Evolutionary conservation across 805 yeast genomes (phyloP), one percentile per base, ranked within the genome.

Genomic region (Saturnispora sekii): DNA sequence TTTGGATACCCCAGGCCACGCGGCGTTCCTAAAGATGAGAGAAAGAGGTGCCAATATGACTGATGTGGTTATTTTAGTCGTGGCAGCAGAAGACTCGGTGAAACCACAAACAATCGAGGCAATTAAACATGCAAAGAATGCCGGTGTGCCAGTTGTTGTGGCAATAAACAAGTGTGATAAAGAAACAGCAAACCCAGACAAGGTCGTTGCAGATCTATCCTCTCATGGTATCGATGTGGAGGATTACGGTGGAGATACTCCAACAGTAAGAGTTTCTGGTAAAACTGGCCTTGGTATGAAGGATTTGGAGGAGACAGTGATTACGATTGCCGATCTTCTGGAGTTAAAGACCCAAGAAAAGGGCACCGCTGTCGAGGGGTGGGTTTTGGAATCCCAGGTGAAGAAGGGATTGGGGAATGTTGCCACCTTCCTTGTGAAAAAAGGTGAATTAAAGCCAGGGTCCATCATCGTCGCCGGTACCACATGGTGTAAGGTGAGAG

Each of bases 81-180:
- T 93, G 16, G 97, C 97, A 1, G 95, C 95, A 2, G 97, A 93
- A 61, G 98, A 93, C 64, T 85, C 96, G 0, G 94, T 93, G 17
- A 93, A 84, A 95, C 97, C 97, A 0, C 98, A 93, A 61, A 93
- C 98, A 0, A 72, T 80, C 35, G 98, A 93, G 62, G 97, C 97
- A 2, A 86, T 93, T 50, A 87, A 84, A 55, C 98, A 93, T 62
- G 89, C 95, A 4, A 81, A 82, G 51, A 76, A 77, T 41, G 79
- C 94, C 0, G 80, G 81, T 10, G 93, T 86, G 11, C 87, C 89
- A 0, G 68, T 89, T 50, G 81, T 93, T 44, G 95, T 93, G 10
- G 98, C 97, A 1, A 75, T 93, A 34, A 90, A 93, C 53, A 93
- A 93, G 61, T 83, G 94, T 53, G 98, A 90, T 59, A 82, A 80